Percentiles rank a stretch among this genome's conserved stretches.
Evolutionary conservation across 257 asterid genomes (phyloP).

Genomic region (Petunia axillaris): DNA sequence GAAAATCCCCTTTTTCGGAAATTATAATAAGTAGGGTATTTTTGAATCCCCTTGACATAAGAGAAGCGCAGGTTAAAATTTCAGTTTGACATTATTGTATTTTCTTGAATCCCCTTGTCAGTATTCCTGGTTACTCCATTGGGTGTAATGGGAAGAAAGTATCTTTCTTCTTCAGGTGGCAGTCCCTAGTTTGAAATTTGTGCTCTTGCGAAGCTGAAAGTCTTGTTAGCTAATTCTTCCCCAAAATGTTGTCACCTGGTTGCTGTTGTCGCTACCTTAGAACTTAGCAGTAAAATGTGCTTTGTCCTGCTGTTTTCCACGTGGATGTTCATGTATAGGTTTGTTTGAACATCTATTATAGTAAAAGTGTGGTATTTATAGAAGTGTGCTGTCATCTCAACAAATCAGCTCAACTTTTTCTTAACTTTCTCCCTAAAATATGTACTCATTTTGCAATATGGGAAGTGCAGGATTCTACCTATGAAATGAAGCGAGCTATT

Average conservation of each 20-base stretch:
- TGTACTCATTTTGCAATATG: conserved; percentile 4
- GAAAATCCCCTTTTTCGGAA: too few species aligned
- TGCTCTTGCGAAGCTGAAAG: background rate
- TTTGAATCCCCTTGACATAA: too few species aligned
- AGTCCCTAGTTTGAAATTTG: background rate
- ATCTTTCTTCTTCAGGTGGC: background rate
- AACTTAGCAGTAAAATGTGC: background rate
- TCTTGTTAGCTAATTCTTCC: background rate
- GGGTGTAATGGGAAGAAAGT: background rate
- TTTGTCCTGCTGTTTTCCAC: background rate
- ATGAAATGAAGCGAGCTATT: conserved; percentile 43
- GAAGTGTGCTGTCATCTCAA: too few species aligned
- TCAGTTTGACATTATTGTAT: too few species aligned
- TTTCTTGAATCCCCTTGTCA: too few species aligned
- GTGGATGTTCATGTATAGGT: background rate
- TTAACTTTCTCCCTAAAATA: background rate
- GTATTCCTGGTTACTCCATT: too few species aligned
- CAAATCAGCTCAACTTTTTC: background rate
- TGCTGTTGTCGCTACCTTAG: background rate
- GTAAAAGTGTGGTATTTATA: background rate
- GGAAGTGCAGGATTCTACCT: conserved; percentile 39
- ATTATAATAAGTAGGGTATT: too few species aligned
- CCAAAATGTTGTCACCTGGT: background rate
- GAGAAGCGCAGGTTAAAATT: too few species aligned
- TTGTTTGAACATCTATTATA: background rate